Evolutionary conservation across 2,329 filamentous ascomycete genomes (phyloP).

Genomic region (Cordyceps cicadae): DNA sequence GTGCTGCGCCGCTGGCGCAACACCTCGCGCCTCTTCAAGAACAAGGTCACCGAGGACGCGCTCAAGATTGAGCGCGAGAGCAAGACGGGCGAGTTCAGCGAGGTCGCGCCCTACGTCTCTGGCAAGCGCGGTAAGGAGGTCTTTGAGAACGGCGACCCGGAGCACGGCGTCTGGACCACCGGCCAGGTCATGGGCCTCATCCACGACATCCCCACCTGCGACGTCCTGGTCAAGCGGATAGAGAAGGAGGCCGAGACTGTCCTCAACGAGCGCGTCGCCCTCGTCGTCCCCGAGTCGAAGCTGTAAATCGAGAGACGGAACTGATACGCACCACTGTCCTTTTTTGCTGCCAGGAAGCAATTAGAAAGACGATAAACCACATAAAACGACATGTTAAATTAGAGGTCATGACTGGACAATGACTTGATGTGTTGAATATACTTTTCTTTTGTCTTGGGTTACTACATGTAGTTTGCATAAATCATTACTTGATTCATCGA

Average conservation of each 20-base stretch:
- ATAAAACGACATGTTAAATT: background rate
- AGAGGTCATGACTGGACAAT: background rate
- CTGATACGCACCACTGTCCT: background rate
- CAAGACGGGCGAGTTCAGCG: slow-evolving; percentile 76
- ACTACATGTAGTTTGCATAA: background rate
- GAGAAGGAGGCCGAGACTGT: slow-evolving; percentile 67
- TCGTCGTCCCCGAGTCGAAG: slow-evolving; percentile 52
- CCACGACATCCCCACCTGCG: slow-evolving; percentile 72
- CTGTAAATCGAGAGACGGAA: slow-evolving; percentile 31
- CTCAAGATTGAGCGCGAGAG: slow-evolving; percentile 78
- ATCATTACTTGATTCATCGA: background rate
- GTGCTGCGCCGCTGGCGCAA: slow-evolving; percentile 89
- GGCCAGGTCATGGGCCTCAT: slow-evolving; percentile 91
- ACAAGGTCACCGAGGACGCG: slow-evolving; percentile 76
- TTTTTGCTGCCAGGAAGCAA: background rate
- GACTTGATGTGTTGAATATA: background rate
- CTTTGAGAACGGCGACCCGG: slow-evolving; percentile 82
- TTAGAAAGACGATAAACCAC: background rate
- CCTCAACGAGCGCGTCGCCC: slow-evolving; percentile 48
- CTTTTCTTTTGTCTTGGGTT: background rate
- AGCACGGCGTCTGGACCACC: slow-evolving; percentile 93
- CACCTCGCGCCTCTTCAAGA: slow-evolving; percentile 79
- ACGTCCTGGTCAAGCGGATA: slow-evolving; percentile 60
- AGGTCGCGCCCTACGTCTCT: slow-evolving; percentile 79
- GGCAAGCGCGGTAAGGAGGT: slow-evolving; percentile 87